Evolutionary conservation across 2,329 filamentous ascomycete genomes (phyloP).

Genomic region (Fusarium pseudoanthophilum): DNA sequence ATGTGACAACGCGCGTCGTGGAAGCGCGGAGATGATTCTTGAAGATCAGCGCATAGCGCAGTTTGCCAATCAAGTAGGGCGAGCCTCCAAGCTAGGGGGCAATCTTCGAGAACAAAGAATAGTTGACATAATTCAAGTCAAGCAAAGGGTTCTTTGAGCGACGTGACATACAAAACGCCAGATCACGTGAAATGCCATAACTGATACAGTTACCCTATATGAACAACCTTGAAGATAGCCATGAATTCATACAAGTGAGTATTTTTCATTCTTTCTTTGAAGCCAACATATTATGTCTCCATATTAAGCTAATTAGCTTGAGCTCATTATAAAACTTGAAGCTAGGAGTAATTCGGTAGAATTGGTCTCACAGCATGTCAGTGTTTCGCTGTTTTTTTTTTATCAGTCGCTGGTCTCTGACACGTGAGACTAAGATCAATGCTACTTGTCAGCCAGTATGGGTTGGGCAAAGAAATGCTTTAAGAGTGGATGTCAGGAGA

Average conservation of each 20-base stretch:
- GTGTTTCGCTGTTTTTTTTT: not conserved
- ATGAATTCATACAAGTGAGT: not conserved
- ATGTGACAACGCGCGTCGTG: constrained; percentile 5
- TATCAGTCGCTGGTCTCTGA: not conserved
- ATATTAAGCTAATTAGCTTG: not conserved
- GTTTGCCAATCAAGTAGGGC: not conserved
- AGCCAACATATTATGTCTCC: not conserved
- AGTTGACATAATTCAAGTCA: constrained; percentile 7
- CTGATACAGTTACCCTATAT: constrained; percentile 20
- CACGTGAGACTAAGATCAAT: not conserved
- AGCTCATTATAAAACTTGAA: too few species aligned
- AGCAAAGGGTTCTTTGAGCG: constrained; percentile 12
- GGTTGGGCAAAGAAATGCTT: not conserved
- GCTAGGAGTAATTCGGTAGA: not conserved
- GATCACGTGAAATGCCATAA: constrained; percentile 34
- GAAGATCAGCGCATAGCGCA: constrained; percentile 33
- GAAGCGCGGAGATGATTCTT: constrained; percentile 22
- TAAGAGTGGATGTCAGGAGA: too few species aligned
- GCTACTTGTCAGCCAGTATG: constrained; percentile 48
- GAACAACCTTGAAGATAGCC: not conserved
- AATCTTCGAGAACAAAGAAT: not conserved
- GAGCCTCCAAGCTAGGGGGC: not conserved
- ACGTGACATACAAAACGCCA: constrained; percentile 42
- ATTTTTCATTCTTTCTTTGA: not conserved
- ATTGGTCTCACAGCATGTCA: not conserved